Evolutionary conservation across 768 basidiomycete genomes (phyloP).

Genomic region (Lepiota subincarnata): DNA sequence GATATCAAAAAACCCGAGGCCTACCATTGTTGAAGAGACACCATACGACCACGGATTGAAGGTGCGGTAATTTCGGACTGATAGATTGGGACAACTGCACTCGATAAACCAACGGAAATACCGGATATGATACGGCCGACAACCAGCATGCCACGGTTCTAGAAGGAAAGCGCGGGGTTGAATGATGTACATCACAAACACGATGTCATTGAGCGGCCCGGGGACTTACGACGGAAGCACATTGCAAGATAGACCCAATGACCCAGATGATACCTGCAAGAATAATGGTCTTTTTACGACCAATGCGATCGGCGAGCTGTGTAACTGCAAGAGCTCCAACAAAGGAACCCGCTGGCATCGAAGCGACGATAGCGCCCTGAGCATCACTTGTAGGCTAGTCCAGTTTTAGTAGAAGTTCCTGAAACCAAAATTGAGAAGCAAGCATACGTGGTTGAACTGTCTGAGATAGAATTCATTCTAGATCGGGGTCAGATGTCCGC

Average conservation of each 20-base stretch:
- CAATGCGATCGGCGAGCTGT: slow-evolving; percentile 58
- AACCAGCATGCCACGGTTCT: slow-evolving; percentile 76
- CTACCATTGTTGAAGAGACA: slow-evolving; percentile 72
- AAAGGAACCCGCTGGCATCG: slow-evolving; percentile 76
- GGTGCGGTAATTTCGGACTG: slow-evolving; percentile 75
- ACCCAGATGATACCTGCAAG: slow-evolving; percentile 69
- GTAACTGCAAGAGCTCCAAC: slow-evolving; percentile 62
- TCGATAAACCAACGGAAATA: slow-evolving; percentile 61
- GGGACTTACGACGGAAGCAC: slow-evolving; percentile 42
- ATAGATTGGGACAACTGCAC: slow-evolving; percentile 67
- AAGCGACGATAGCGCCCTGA: slow-evolving; percentile 73
- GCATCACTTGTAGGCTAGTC: slow-evolving; percentile 44
- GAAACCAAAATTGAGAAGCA: background rate
- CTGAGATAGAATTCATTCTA: slow-evolving; percentile 37
- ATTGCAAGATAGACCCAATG: slow-evolving; percentile 69
- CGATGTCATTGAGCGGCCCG: background rate
- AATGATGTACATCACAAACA: slow-evolving; percentile 2
- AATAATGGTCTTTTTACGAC: slow-evolving; percentile 65
- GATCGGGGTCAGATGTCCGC: background rate
- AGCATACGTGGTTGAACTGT: slow-evolving; percentile 32
- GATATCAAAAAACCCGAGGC: background rate
- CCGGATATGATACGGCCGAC: slow-evolving; percentile 67
- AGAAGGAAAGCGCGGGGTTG: background rate
- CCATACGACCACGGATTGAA: slow-evolving; percentile 67
- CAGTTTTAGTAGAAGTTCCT: background rate